A percentile compares a stretch with the other conserved stretches of the same genome.
These are phyloP conservation scores for Lentinula novae-zelandiae DNA, from an alignment of 1,284 basidiomycete species.

Conservation along the genomic window DNA sequence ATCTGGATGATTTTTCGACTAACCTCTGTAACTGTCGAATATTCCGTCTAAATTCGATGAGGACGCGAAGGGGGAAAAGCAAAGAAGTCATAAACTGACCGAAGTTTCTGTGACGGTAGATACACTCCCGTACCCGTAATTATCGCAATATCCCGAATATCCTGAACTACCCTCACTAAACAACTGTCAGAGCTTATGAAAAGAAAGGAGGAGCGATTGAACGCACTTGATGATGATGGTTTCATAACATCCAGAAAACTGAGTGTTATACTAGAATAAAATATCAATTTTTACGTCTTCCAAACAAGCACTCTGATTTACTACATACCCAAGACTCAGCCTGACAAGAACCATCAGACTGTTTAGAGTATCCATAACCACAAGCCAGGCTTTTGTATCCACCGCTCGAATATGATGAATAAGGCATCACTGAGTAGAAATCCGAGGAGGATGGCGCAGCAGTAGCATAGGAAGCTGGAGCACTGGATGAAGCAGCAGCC, in stretches of 20 bases:
- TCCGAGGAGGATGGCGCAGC: slow-evolving; percentile 26
- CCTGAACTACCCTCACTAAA: slow-evolving; percentile 17
- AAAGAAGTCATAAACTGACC: not conserved
- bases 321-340: slow-evolving; percentile 52
- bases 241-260: slow-evolving; percentile 54
- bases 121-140: slow-evolving; percentile 19
- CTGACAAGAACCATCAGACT: slow-evolving; percentile 49
- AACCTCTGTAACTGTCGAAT: slow-evolving; percentile 1
- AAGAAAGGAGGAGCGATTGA: slow-evolving; percentile 9
- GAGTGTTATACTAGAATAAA: slow-evolving; percentile 32
- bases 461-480: slow-evolving; percentile 15
- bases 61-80: not conserved
- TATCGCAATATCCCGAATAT: slow-evolving; percentile 17
- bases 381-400: slow-evolving; percentile 63
- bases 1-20: not conserved
- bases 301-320: not conserved
- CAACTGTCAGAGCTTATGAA: slow-evolving; percentile 11
- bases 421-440: slow-evolving; percentile 50
- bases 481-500: slow-evolving; percentile 16
- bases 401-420: slow-evolving; percentile 52
- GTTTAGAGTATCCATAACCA: slow-evolving; percentile 62
- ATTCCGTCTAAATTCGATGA: not conserved
- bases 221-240: slow-evolving; percentile 59
- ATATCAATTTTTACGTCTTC: not conserved
- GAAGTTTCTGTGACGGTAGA: slow-evolving; percentile 32